phyloP scores from a whole-genome alignment of 2,329 filamentous ascomycete genomes.

The Fusarium tricinctum region DNA sequence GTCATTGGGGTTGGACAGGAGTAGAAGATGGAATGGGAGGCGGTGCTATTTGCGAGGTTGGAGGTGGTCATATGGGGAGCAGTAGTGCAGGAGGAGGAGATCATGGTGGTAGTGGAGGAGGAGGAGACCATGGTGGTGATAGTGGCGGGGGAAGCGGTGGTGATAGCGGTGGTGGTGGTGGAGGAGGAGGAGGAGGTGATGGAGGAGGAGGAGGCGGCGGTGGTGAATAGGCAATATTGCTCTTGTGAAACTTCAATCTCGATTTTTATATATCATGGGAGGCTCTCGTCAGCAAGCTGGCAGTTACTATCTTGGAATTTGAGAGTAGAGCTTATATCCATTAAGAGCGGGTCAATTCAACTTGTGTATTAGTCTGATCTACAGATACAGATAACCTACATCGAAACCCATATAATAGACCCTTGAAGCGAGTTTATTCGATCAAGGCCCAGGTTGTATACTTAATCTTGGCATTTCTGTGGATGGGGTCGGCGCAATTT shows the following conservation, averaged over 20 bases:
- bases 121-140: slow-evolving; percentile 10
- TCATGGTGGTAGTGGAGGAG: slow-evolving; percentile 1
- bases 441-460: no score
- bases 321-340: no score
- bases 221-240: background rate
- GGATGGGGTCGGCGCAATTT: background rate
- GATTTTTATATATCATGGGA: no score
- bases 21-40: slow-evolving; percentile 6
- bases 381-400: no score
- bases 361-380: no score
- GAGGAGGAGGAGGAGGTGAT: background rate
- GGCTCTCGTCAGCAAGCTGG: no score
- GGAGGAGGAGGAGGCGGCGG: slow-evolving; percentile 24
- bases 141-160: no score
- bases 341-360: no score
- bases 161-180: slow-evolving; percentile 1
- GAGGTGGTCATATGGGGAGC: background rate
- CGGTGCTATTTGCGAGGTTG: background rate
- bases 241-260: no score
- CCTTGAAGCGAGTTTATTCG: no score
- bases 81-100: background rate
- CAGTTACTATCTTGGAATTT: no score
- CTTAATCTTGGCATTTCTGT: background rate
- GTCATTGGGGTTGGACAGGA: slow-evolving; percentile 13
- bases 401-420: no score